Percentiles rank a stretch among this genome's conserved stretches.
These are phyloP conservation scores for Urochloa ruziziensis DNA, from an alignment of 176 grass and related monocot genomes.

Conservation along the genomic window DNA sequence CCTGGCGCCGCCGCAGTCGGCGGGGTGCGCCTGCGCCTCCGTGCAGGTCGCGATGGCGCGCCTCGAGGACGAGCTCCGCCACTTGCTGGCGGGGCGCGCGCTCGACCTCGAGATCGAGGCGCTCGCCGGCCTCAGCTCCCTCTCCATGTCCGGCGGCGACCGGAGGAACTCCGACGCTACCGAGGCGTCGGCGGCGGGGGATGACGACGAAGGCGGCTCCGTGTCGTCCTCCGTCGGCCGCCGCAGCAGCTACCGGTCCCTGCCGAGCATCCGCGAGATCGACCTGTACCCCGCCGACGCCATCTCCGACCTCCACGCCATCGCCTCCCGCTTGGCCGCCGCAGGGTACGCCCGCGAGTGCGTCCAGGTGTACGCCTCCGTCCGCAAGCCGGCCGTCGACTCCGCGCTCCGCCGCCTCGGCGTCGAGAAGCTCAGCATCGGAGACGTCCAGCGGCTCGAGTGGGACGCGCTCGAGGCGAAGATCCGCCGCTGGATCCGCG, in stretches of 20 bases:
- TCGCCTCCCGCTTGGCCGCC: constrained; percentile 66
- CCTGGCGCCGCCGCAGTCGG: constrained; percentile 31
- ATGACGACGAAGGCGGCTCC: constrained; percentile 16
- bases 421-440: constrained; percentile 94
- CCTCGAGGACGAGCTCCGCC: constrained; percentile 79
- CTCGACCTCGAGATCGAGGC: constrained; percentile 61
- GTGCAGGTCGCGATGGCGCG: constrained; percentile 68
- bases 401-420: constrained; percentile 67
- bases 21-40: neutral
- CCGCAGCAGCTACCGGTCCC: constrained; percentile 65
- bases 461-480: constrained; percentile 71
- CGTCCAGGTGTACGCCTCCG: constrained; percentile 82
- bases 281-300: constrained; percentile 80
- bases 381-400: constrained; percentile 81
- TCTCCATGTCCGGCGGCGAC: constrained; percentile 37
- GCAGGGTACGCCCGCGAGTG: constrained; percentile 87
- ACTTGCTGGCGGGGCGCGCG: constrained; percentile 51
- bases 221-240: constrained; percentile 37
- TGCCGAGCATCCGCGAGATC: constrained; percentile 79
- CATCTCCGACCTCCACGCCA: constrained; percentile 61
- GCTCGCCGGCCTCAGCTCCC: constrained; percentile 48
- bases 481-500: constrained; percentile 88
- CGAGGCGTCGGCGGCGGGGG: neutral
- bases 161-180: constrained; percentile 16
- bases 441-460: constrained; percentile 79